Conservation (phyloP, 495 filamentous ascomycete species). For the Aspergillus carlsbadensis region DNA sequence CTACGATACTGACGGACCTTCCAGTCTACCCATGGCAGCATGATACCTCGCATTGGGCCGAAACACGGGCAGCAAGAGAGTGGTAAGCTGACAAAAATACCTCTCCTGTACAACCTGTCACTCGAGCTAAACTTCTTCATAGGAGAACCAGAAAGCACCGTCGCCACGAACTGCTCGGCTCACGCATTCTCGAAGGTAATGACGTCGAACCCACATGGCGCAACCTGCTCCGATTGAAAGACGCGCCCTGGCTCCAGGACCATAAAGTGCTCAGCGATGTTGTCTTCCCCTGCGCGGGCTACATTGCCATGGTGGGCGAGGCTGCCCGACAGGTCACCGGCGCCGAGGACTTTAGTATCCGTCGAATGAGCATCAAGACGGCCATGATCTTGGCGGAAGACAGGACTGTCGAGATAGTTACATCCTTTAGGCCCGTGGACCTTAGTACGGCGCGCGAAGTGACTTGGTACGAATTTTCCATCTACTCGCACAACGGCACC, state of each 20-base stretch:
- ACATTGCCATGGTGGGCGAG: constrained; percentile 46
- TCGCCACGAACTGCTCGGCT: constrained; percentile 46
- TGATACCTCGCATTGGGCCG: constrained; percentile 41
- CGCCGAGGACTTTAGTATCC: constrained; percentile 22
- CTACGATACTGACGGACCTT: constrained; percentile 34
- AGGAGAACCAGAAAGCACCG: constrained; percentile 37
- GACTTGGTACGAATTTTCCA: constrained; percentile 45
- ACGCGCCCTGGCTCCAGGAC: constrained; percentile 47
- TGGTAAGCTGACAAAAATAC: constrained; percentile 23
- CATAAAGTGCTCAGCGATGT: constrained; percentile 34
- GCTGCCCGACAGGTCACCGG: constrained; percentile 36
- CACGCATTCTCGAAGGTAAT: constrained; percentile 31
- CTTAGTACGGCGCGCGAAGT: no score
- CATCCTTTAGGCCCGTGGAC: constrained; percentile 20
- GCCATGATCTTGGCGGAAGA: constrained; percentile 18
- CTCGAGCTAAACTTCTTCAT: neutral
- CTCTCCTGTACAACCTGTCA: neutral
- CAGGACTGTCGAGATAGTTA: constrained; percentile 27
- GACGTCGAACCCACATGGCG: constrained; percentile 45
- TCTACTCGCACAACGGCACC: constrained; percentile 34
- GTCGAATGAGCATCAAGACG: constrained; percentile 29
- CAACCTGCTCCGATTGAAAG: constrained; percentile 39
- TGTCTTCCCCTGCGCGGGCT: constrained; percentile 47
- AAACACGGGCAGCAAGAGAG: constrained; percentile 39
- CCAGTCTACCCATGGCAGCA: constrained; percentile 52